These are phyloP conservation scores for Radiomyces spectabilis DNA, from an alignment of 192 early-diverging fungal species.

Conservation along the genomic window DNA sequence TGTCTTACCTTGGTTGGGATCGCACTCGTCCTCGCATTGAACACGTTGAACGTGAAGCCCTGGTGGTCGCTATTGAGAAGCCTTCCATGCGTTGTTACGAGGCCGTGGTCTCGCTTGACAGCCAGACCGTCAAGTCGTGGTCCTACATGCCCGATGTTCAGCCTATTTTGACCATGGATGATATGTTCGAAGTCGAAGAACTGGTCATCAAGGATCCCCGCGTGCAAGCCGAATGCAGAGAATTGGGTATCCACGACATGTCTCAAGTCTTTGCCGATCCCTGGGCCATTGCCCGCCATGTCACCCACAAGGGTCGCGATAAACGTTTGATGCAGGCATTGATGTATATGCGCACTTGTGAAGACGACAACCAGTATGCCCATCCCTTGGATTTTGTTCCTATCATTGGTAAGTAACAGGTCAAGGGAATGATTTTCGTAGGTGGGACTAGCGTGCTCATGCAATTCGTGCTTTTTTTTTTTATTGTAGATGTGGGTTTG, in stretches of 20 bases:
- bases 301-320: conserved; percentile 7
- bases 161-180: conserved; percentile 29
- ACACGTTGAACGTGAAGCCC: conserved; percentile 24
- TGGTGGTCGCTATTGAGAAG: conserved; percentile 22
- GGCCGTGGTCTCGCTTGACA: conserved; percentile 20
- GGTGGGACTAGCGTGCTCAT: background rate
- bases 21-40: conserved; percentile 6
- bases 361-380: conserved; percentile 34
- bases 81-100: conserved; percentile 17
- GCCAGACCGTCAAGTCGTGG: conserved; percentile 11
- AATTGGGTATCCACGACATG: conserved; percentile 31
- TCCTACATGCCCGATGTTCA: conserved; percentile 26
- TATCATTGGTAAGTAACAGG: conserved; percentile 22
- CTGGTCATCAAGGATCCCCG: conserved; percentile 16
- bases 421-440: background rate
- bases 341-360: conserved; percentile 31
- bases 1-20: conserved; percentile 27
- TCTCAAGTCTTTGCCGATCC: conserved; percentile 25
- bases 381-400: conserved; percentile 35
- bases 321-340: conserved; percentile 25
- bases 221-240: conserved; percentile 24
- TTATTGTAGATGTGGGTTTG: conserved; percentile 11
- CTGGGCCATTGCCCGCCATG: conserved; percentile 30
- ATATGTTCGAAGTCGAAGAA: conserved; percentile 28
- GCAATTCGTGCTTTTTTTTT: background rate